phyloP scores from a whole-genome alignment of 805 yeast genomes.

The Priceomyces melissophilus region DNA sequence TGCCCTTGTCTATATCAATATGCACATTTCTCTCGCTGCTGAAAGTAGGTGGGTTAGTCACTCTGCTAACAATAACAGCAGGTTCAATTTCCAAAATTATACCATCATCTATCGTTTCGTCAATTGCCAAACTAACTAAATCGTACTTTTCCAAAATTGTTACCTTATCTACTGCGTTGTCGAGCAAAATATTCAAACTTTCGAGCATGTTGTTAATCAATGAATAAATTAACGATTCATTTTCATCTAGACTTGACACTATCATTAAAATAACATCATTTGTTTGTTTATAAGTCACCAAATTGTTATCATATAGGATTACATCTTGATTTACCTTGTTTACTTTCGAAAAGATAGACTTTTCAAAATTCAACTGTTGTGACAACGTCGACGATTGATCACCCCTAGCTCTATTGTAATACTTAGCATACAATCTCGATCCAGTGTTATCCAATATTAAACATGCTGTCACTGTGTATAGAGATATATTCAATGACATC shows the following conservation, averaged over 20 bases:
- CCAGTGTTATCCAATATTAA: constrained; percentile 81
- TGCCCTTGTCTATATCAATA: constrained; percentile 71
- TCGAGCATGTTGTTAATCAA: constrained; percentile 76
- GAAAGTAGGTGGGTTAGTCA: constrained; percentile 71
- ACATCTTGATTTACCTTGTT: constrained; percentile 78
- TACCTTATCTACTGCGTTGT: constrained; percentile 69
- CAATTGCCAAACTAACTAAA: constrained; percentile 78
- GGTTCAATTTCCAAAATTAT: constrained; percentile 88
- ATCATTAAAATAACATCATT: constrained; percentile 72
- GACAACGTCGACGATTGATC: constrained; percentile 42
- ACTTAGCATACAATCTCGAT: constrained; percentile 76
- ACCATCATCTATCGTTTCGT: constrained; percentile 93
- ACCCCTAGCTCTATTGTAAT: constrained; percentile 65
- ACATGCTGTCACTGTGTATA: constrained; percentile 80
- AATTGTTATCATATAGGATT: constrained; percentile 69
- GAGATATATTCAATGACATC: constrained; percentile 52
- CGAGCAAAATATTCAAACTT: constrained; percentile 73
- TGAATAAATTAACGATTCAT: constrained; percentile 75
- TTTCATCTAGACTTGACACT: constrained; percentile 76
- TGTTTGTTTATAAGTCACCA: constrained; percentile 82
- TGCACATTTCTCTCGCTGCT: constrained; percentile 57
- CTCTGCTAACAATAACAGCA: constrained; percentile 81
- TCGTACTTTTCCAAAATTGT: constrained; percentile 81
- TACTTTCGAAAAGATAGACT: constrained; percentile 68
- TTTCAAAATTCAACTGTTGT: constrained; percentile 77